Conservation (phyloP, 306 rosid species). For the Vicia villosa region DNA sequence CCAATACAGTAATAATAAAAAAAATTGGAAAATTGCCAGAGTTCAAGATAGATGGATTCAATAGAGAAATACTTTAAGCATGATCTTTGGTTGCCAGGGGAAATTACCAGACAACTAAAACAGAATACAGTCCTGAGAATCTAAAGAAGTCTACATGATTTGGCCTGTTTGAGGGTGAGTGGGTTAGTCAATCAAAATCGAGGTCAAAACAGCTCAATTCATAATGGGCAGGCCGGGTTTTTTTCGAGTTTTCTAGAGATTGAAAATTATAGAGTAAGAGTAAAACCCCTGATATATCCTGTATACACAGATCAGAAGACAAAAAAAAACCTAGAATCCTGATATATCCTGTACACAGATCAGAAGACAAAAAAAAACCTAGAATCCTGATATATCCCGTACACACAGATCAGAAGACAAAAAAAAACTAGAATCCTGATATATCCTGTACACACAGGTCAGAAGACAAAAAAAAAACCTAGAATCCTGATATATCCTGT, state of each 20-base stretch:
- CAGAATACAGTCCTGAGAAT: neutral
- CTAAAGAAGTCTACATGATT: slow-evolving; percentile 6
- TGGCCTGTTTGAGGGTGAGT: neutral
- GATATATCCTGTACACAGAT: too few relatives aligned
- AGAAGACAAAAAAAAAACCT: too few relatives aligned
- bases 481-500: too few relatives aligned
- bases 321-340: too few relatives aligned
- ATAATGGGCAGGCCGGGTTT: neutral
- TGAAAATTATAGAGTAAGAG: slow-evolving; percentile 14
- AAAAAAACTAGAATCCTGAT: too few relatives aligned
- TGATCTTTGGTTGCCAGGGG: neutral
- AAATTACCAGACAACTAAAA: neutral
- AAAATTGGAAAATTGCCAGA: neutral
- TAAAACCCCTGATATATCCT: neutral
- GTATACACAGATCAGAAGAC: neutral
- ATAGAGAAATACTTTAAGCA: neutral
- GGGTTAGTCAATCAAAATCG: neutral
- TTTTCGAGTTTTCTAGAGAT: neutral
- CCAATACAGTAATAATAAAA: neutral
- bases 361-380: too few relatives aligned
- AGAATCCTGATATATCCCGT: too few relatives aligned
- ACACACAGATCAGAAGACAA: too few relatives aligned
- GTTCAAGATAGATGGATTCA: neutral
- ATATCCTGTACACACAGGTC: too few relatives aligned
- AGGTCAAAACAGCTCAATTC: slow-evolving; percentile 5